Conservation (phyloP, 352 stramenopile genomes). For the Phytophthora colocasiae region DNA sequence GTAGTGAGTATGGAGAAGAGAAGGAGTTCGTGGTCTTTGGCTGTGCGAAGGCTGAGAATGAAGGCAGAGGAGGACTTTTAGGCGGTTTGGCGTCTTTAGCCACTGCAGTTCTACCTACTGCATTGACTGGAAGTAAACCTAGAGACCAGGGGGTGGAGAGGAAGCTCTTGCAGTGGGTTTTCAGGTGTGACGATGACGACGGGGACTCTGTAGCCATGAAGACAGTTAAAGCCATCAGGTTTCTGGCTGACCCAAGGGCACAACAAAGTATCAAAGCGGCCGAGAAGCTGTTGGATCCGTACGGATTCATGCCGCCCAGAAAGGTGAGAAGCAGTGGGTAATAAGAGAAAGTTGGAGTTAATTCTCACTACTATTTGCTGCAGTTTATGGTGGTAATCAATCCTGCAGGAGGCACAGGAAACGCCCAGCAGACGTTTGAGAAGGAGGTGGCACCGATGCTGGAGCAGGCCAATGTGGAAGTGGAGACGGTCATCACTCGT, state of each 20-base stretch:
- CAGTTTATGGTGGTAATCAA: conserved; percentile 79
- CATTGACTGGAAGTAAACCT: conserved; percentile 25
- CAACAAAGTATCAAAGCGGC: conserved; percentile 23
- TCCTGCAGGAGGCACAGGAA: conserved; percentile 62
- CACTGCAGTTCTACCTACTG: conserved; percentile 29
- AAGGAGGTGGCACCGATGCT: conserved; percentile 60
- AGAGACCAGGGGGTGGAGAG: conserved; percentile 31
- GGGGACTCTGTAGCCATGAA: conserved; percentile 34
- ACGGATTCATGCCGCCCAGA: conserved; percentile 34
- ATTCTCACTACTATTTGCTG: conserved; percentile 19
- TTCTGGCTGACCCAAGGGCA: conserved; percentile 51
- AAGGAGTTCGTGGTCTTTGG: conserved; percentile 48
- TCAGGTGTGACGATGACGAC: conserved; percentile 43
- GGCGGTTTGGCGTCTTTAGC: conserved; percentile 32
- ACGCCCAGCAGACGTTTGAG: conserved; percentile 60
- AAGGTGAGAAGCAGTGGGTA: conserved; percentile 19
- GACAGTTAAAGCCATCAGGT: conserved; percentile 51
- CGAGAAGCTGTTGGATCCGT: conserved; percentile 48
- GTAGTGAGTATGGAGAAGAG: conserved; percentile 24
- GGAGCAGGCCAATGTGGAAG: conserved; percentile 61
- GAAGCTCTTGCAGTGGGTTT: conserved; percentile 55
- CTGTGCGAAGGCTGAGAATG: conserved; percentile 31
- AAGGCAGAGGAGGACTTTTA: conserved; percentile 21
- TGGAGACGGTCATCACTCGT: conserved; percentile 60
- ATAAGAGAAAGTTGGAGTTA: neutral